phyloP scores from a whole-genome alignment of 495 filamentous ascomycete genomes.

The Elasticomyces elasticus region DNA sequence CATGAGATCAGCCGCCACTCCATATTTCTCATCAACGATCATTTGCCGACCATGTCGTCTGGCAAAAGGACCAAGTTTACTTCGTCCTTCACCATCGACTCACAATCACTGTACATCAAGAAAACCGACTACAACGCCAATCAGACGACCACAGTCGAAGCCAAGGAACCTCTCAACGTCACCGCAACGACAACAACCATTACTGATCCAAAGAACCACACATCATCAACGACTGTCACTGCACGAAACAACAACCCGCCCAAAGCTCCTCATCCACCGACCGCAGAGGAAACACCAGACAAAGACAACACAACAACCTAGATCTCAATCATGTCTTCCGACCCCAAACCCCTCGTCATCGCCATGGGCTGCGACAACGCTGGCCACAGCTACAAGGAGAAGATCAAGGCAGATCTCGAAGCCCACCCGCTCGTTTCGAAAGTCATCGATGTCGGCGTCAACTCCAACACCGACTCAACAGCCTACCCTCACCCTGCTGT shows the following conservation, averaged over 20 bases:
- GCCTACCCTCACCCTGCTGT: constrained; percentile 74
- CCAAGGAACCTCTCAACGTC: constrained; percentile 4
- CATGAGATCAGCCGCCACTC: constrained; percentile 3
- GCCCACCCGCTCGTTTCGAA: constrained; percentile 55
- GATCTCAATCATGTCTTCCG: constrained; percentile 1
- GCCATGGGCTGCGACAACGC: constrained; percentile 63
- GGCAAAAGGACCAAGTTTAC: constrained; percentile 5
- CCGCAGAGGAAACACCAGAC: not conserved
- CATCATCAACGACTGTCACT: not conserved
- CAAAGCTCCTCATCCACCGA: not conserved
- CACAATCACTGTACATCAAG: constrained; percentile 7
- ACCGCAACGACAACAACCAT: constrained; percentile 1
- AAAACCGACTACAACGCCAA: constrained; percentile 3
- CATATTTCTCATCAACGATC: not conserved
- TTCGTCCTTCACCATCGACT: constrained; percentile 11
- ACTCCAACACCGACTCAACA: constrained; percentile 59
- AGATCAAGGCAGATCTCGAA: constrained; percentile 63
- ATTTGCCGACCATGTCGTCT: constrained; percentile 1
- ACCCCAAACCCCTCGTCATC: constrained; percentile 36
- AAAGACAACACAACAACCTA: constrained; percentile 15
- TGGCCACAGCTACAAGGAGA: constrained; percentile 67
- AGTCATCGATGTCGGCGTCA: constrained; percentile 61
- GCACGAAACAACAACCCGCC: constrained; percentile 2
- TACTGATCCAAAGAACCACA: constrained; percentile 7
- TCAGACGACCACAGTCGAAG: constrained; percentile 3